Base-by-base conservation (phyloP, 495 filamentous ascomycete genomes). In the Glarea lozoyensis region DNA sequence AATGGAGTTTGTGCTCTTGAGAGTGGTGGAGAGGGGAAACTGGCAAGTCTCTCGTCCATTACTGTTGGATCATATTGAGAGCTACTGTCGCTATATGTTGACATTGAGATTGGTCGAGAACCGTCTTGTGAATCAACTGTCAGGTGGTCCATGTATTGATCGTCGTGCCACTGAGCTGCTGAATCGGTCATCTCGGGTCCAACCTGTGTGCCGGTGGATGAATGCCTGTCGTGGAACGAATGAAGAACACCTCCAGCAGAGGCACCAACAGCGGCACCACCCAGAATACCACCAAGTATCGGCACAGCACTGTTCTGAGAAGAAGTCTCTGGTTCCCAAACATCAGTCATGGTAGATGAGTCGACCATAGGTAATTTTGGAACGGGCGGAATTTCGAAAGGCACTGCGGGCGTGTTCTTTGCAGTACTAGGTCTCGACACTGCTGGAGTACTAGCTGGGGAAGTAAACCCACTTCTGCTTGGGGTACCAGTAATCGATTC, bases 261-360 rank as follows among this genome's bases (percentile, higher is more conserved):
- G 2, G 38, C 46, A 16, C 47, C 46, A 13, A 30, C 18, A 19
- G 38, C 11, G 13, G 42, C 39, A 18, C 46, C 45, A 31, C 50
- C 50, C 20, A 37, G 36, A 18, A 53, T 15, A 12, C 19, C 43
- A 32, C 32, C 29, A 18, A 49, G 2, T 10, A 32, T 15, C 10
- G 55, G 48, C 18, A 58, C 42, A 32, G 42, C 42, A 29, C 42
- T 47, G 10, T 41, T 16, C 4, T 45, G 47, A 21, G 48, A 46
- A 13, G 32, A 10, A 23, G 54, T 43, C 16, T 46, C 32, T 20
- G 55, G 48, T 33, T 49, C 41, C 24, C 63, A 82, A 13, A 83
- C 75, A 16, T 95, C 92, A 2, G 92, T 98, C 88, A 95, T 94
- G 56, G 84, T 80, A 35, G 79, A 81, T 43, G 71, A 77, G 60